A percentile compares a stretch with the other conserved stretches of the same genome.
Conservation (phyloP, 192 early-diverging fungal genomes). For the Coemansia sp. region DNA sequence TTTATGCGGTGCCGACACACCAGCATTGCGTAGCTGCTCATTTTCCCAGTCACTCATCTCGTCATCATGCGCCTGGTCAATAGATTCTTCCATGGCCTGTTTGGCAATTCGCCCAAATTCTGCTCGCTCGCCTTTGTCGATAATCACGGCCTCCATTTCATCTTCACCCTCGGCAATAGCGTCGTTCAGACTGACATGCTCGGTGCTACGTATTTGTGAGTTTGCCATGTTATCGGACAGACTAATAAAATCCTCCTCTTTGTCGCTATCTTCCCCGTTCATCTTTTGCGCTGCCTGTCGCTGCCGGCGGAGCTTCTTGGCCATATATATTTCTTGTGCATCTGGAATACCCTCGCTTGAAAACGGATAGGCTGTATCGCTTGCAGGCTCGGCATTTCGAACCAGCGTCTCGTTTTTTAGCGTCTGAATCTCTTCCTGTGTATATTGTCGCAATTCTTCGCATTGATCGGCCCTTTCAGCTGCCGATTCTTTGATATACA, state of each 20-base stretch:
- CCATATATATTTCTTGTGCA: slow-evolving; percentile 44
- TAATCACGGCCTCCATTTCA: slow-evolving; percentile 25
- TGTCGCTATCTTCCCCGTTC: neutral
- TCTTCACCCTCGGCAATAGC: slow-evolving; percentile 31
- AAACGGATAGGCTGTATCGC: slow-evolving; percentile 31
- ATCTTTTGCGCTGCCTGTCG: slow-evolving; percentile 29
- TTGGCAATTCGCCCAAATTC: slow-evolving; percentile 19
- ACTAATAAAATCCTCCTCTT: slow-evolving; percentile 31
- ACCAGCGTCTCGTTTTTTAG: slow-evolving; percentile 5
- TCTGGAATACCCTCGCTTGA: slow-evolving; percentile 34
- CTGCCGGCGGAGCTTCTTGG: slow-evolving; percentile 44
- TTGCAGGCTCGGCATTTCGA: neutral
- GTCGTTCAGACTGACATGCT: neutral
- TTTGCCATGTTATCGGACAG: slow-evolving; percentile 18
- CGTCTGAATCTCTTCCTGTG: slow-evolving; percentile 10
- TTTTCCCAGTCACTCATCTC: slow-evolving; percentile 49
- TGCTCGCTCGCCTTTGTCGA: slow-evolving; percentile 36
- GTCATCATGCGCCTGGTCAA: slow-evolving; percentile 32
- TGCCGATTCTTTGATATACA: slow-evolving; percentile 1
- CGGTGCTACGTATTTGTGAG: slow-evolving; percentile 5
- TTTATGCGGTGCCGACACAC: slow-evolving; percentile 6
- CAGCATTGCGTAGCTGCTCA: slow-evolving; percentile 45
- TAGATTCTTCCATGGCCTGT: slow-evolving; percentile 26
- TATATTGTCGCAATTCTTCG: slow-evolving; percentile 12
- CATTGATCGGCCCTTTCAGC: neutral